Base-by-base conservation (phyloP, 1,139 yeast species). In the Yarrowia galli region DNA sequence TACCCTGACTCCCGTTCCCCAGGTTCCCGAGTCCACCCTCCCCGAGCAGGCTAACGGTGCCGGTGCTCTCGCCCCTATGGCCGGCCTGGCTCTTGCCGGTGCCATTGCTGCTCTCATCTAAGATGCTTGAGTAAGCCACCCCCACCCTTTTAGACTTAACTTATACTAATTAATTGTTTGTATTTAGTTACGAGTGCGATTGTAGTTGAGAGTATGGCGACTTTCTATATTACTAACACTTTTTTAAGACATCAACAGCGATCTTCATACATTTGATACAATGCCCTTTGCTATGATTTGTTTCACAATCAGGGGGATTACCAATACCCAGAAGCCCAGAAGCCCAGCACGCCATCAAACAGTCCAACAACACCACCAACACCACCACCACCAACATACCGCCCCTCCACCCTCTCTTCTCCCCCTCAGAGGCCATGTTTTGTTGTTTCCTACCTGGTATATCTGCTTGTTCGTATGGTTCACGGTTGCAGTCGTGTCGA, bases 81-180 rank as follows among this genome's bases (percentile, higher is more conserved):
- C 67, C 67, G 58, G 61, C 61, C 61, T 45, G 58, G 67, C 67
- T 45, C 38, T 65, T 25, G 67, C 51, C 51, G 67, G 67, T 65
- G 53, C 60, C 49, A 45, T 65, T 20, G 61, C 61, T 25, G 67
- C 60, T 32, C 61, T 54, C 63, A 45, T 54, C 51, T 65, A 65
- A 58, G 64, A 56, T 49, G 54, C 40, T 46, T 25, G 36, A 38
- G 36, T 20, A 58, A n/a, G 25, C 23, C 46, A n/a, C 18, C 38
- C 3, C 23, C 46, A n/a, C 18, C 38, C 8, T n/a, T 36, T n/a
- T 56, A 58, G 40, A 58, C 40, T 54, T 54, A 54, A 54, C 61
- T 54, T 54, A 54, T 54, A 54, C 61, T 54, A 54, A 40, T 56
- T 58, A 56, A 56, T 58, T 58, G 42, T 43, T 54, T 58, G 64